Base-by-base conservation (phyloP, 345 rosid species). In the Rhizophora apiculata region DNA sequence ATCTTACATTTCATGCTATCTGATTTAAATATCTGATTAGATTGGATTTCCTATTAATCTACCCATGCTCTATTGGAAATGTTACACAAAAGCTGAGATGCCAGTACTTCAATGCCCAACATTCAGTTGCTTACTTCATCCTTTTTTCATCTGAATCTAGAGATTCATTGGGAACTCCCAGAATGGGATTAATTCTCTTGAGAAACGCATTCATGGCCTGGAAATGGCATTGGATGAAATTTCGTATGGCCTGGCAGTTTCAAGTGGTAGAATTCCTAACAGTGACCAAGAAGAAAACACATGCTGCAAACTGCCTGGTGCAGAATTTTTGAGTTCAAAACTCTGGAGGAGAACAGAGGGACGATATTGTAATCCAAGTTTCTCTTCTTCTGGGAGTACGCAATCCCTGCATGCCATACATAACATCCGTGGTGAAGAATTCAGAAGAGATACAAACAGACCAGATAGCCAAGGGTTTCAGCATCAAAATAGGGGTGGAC, bases 181-280 rank as follows among this genome's bases (percentile, higher is more conserved):
- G 83, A 88, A 65, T 49, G 99, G 93, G 74, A 85, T 95, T 70
- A 86, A 79, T 66, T 88, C 93, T 67, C 81, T 95, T 53, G 96
- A 88, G 88, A 80, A 89, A 46, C 93, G 99, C 32, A 93, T 92
- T 20, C 85, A 82, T 53, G 88, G 93, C 62, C 77, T 95, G 75
- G 99, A 95, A 81, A 89, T 88, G 89, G 90, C 96, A 56, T 72
- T 95, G 68, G 92, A 86, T 48, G 97, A 89, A 63, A 90, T 95
- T 66, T 95, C 96, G 21, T 79, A 84, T 53, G 96, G 88, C 82
- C 60, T 88, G 72, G 81, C 85, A 60, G 51, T 85, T 64, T 83
- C 95, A 16, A 85, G 75, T 31, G 93, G 96, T 69, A 90, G 92
- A 79, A 72, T 80, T 65, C 83, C 83, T 26, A 81, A 69, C 63